Conservation (phyloP, 1,284 basidiomycete genomes). For the Trichosporon sp. region DNA sequence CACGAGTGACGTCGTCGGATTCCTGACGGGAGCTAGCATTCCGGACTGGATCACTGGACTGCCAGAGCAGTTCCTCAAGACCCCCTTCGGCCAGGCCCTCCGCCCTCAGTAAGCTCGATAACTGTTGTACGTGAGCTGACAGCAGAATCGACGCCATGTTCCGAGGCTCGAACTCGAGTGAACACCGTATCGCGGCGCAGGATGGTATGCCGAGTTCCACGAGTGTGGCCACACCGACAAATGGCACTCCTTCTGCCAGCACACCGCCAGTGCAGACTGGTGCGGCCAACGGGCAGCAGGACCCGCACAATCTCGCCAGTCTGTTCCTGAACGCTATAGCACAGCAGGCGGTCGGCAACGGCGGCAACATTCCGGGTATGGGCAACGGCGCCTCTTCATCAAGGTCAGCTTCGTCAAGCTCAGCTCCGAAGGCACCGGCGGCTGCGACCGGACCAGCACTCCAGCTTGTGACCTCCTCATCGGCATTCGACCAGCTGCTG, state of each 20-base stretch:
- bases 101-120: neutral
- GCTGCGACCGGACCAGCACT: conserved; percentile 51
- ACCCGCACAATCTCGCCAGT: conserved; percentile 49
- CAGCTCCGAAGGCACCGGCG: conserved; percentile 11
- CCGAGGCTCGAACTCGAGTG: conserved; percentile 62
- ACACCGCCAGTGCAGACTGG: conserved; percentile 44
- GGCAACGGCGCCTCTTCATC: conserved; percentile 17
- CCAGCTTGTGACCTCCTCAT: conserved; percentile 56
- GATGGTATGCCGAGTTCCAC: conserved; percentile 60
- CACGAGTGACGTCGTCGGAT: conserved; percentile 76
- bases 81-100: conserved; percentile 79
- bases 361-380: neutral
- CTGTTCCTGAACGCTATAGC: conserved; percentile 63
- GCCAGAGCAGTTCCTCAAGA: conserved; percentile 65
- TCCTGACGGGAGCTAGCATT: conserved; percentile 71
- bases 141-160: conserved; percentile 73
- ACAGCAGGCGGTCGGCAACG: conserved; percentile 48
- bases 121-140: neutral
- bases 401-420: conserved; percentile 27
- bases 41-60: conserved; percentile 60
- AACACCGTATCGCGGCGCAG: conserved; percentile 52
- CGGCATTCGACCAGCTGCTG: conserved; percentile 55
- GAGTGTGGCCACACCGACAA: neutral
- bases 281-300: conserved; percentile 27
- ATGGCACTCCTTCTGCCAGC: conserved; percentile 12